Evolutionary conservation across 1,139 yeast genomes (phyloP).

Genomic region (Kodamaea sp.): DNA sequence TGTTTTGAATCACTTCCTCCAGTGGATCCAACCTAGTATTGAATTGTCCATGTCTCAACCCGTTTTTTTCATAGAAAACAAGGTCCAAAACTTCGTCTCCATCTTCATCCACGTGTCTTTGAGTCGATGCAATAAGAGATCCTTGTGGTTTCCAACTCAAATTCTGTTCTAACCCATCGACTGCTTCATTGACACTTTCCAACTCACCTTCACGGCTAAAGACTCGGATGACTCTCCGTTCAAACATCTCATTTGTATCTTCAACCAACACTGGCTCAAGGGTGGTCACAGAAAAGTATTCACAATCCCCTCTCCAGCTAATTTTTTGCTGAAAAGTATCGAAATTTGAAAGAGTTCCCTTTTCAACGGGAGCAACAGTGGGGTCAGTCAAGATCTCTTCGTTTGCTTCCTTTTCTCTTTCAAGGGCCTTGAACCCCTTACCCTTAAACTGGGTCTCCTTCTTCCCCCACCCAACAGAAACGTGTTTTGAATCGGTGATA

Average conservation of each 20-base stretch:
- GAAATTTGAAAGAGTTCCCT: constrained; percentile 57
- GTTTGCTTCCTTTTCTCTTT: constrained; percentile 56
- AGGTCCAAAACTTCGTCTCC: constrained; percentile 50
- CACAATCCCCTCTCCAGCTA: constrained; percentile 97
- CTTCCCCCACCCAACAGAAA: constrained; percentile 98
- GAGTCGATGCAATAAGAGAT: constrained; percentile 77
- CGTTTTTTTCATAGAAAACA: constrained; percentile 89
- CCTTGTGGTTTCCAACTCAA: constrained; percentile 93
- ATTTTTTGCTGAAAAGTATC: constrained; percentile 48
- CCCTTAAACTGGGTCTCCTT: constrained; percentile 97
- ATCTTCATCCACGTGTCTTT: constrained; percentile 51
- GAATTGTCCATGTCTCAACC: constrained; percentile 87
- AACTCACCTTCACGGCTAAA: constrained; percentile 75
- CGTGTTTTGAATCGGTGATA: constrained; percentile 68
- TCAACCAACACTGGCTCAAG: constrained; percentile 50
- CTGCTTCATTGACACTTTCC: constrained; percentile 87
- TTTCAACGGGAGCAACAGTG: constrained; percentile 75
- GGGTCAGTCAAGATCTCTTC: constrained; percentile 76
- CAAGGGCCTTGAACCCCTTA: constrained; percentile 80
- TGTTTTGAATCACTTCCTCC: constrained; percentile 42
- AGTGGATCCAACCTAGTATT: constrained; percentile 56
- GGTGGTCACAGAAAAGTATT: constrained; percentile 67
- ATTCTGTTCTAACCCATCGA: constrained; percentile 70
- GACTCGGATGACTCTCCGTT: constrained; percentile 79
- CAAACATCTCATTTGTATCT: constrained; percentile 38